Evolutionary conservation across 345 rosid genomes (phyloP).

Genomic region (Triadica sebifera): DNA sequence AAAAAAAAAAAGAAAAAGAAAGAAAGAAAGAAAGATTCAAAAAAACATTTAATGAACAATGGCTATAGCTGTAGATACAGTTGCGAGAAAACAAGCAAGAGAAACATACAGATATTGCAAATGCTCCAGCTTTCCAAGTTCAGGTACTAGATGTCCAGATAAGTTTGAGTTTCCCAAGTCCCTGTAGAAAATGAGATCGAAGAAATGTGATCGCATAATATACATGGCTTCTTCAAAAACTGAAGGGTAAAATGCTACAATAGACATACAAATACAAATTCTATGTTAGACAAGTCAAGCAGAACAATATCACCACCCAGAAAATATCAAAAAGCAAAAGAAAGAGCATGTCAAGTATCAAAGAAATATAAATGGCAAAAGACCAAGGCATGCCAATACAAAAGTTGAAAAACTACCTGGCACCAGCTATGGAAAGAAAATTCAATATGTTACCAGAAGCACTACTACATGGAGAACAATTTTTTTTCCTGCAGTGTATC

Average conservation of each 20-base stretch:
- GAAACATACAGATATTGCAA: conserved; percentile 78
- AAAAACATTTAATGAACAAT: not conserved
- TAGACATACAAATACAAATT: not conserved
- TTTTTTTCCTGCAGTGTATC: not conserved
- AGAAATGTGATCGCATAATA: not conserved
- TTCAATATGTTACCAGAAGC: not conserved
- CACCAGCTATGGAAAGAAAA: not conserved
- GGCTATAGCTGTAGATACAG: not conserved
- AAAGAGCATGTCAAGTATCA: not conserved
- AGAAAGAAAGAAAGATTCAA: not conserved
- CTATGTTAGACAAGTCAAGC: not conserved
- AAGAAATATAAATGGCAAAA: not conserved
- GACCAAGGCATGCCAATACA: not conserved
- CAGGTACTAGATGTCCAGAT: conserved; percentile 83
- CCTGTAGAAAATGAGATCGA: conserved; percentile 38
- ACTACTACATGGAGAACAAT: not conserved
- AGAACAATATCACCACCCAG: not conserved
- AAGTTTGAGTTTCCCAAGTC: conserved; percentile 92
- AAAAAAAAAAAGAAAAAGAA: not conserved
- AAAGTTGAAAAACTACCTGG: not conserved
- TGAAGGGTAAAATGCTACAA: not conserved
- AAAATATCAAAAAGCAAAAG: not conserved
- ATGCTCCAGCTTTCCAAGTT: conserved; percentile 84
- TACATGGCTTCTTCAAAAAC: not conserved
- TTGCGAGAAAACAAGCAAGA: conserved; percentile 13